A percentile compares a stretch with the other conserved stretches of the same genome.
Conservation (phyloP, 371 early-diverging fungal genomes). For the Mucor indicus region DNA sequence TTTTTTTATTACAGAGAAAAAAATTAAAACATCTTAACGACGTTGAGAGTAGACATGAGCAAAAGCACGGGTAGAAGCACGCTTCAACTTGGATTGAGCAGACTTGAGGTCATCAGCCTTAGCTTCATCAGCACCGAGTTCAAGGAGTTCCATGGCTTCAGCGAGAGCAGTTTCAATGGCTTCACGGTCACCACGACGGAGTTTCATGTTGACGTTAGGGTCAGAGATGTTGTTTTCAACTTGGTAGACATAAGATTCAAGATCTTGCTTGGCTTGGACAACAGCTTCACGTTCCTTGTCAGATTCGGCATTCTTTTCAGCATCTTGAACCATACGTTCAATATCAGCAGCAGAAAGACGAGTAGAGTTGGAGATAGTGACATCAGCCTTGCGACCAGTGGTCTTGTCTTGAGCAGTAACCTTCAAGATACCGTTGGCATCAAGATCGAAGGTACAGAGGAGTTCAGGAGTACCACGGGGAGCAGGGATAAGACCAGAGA, state of each 20-base stretch:
- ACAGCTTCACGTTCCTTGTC: constrained; percentile 80
- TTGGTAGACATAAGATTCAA: constrained; percentile 88
- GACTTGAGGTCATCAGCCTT: constrained; percentile 84
- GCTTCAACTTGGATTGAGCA: constrained; percentile 91
- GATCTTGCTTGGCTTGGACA: constrained; percentile 82
- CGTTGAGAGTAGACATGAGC: constrained; percentile 59
- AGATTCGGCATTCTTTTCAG: constrained; percentile 83
- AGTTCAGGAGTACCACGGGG: constrained; percentile 92
- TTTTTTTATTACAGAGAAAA: too few species aligned
- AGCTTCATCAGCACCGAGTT: constrained; percentile 72
- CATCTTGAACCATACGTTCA: constrained; percentile 87
- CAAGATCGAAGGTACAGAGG: constrained; percentile 91
- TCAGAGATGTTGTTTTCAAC: constrained; percentile 79
- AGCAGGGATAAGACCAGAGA: constrained; percentile 84
- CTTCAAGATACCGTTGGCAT: constrained; percentile 94
- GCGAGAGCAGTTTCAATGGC: constrained; percentile 83
- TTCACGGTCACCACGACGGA: constrained; percentile 81
- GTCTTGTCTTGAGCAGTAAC: constrained; percentile 92
- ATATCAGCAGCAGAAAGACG: constrained; percentile 89
- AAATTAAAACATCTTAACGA: constrained; percentile 36
- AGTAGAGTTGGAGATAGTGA: constrained; percentile 91
- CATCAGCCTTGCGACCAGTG: constrained; percentile 84
- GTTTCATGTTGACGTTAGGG: constrained; percentile 73
- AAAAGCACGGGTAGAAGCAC: constrained; percentile 75
- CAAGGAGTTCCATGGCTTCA: constrained; percentile 85